A percentile compares a stretch with the other conserved stretches of the same genome.
Evolutionary conservation across 345 rosid genomes (phyloP).

Genomic region (Corymbia maculata): DNA sequence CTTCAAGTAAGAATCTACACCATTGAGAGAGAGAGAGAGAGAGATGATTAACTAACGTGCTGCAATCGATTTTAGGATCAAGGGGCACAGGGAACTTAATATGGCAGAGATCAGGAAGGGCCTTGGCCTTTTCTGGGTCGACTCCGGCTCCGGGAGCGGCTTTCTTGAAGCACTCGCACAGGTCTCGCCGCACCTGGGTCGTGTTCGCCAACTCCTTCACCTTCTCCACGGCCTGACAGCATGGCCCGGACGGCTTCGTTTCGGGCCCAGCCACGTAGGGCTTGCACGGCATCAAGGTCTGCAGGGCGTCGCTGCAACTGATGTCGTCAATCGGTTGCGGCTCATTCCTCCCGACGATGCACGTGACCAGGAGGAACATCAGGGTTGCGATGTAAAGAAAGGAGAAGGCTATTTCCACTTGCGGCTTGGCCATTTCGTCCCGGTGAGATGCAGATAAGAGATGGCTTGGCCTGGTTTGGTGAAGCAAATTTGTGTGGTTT

Average conservation of each 20-base stretch:
- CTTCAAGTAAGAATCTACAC: not conserved
- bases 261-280: not conserved
- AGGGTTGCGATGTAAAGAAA: not conserved
- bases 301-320: not conserved
- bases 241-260: not conserved
- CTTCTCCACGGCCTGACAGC: not conserved
- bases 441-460: not conserved
- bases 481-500: not conserved
- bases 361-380: not conserved
- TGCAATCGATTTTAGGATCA: conserved; percentile 12
- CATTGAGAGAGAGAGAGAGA: not conserved
- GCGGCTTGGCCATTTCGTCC: not conserved
- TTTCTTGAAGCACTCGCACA: conserved; percentile 10
- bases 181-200: not conserved
- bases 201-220: not conserved
- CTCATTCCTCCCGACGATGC: not conserved
- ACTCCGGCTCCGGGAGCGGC: not conserved
- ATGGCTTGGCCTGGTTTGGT: not conserved
- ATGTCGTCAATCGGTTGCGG: not conserved
- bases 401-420: not conserved
- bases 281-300: not conserved
- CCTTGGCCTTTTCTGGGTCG: conserved; percentile 5
- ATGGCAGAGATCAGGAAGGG: conserved; percentile 5
- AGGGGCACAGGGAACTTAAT: conserved; percentile 4
- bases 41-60: not conserved